Base-by-base conservation (phyloP, 2,329 filamentous ascomycete genomes). In the Arachnomyces sp. region DNA sequence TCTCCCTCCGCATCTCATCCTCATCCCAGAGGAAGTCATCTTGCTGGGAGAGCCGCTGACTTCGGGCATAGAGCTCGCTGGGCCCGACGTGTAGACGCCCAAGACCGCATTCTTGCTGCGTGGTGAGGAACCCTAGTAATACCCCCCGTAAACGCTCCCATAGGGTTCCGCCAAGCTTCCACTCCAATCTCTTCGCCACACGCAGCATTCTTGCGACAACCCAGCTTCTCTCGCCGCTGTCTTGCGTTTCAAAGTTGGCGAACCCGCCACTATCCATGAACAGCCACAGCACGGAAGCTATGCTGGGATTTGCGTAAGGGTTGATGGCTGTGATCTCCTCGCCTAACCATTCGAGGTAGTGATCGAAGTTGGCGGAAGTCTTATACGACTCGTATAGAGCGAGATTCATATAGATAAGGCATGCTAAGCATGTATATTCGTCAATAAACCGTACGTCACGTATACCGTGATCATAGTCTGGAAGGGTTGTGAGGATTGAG, bases 401-500 rank as follows among this genome's bases (percentile, higher is more conserved):
- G 36, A 56, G 35, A 34, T 51, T 52, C 13, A 59, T 47, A 41
- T 58, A 59, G 16, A 59, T 49, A 25, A 59, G 47, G 29, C 56
- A 59, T 12, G 54, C 45, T 46, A 59, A 52, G 40, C 55, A 55
- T 7, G 53, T 50, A 36, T 57, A 57, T 46, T 58, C 56, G 38
- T 59, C 55, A 32, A 59, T 58, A 31, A 56, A 59, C 7, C 55
- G 51, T 30, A 59, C 47, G 39, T 57, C 56, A 11, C 53, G 51
- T 32, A 59, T 57, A 3, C 56, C 56, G 30, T 54, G 56, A 31
- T 59, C 54, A 28, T 59, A 56, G 18, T 58, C 54, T 2, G 55
- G 54, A 15, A 58, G 47, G 29, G 50, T 50, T 2, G 56, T 56
- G 7, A 59, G 44, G 5, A 55, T 51, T 11, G 49, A 44, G 44